Evolutionary conservation across 2,329 filamentous ascomycete species (phyloP), one percentile per base, ranked within the genome.

Genomic region (Aspergillus niger): DNA sequence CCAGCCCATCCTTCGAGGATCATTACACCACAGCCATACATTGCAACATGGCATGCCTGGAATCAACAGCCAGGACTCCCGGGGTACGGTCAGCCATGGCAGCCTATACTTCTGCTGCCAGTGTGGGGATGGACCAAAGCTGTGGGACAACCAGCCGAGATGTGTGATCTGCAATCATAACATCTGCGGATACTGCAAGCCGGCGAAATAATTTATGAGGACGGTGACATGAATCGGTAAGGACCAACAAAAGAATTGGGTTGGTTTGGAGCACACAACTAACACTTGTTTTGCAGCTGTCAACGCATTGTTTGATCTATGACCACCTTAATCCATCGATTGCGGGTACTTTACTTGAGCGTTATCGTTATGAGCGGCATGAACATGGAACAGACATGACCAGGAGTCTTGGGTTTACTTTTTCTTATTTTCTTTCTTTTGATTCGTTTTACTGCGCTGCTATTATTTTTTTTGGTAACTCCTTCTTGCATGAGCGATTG

Each of bases 101-200:
- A 63, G 70, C 55, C 66, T 76, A 63, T 79, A 76, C 49, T 69
- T 75, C 57, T 79, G 77, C 67, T 79, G 77, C 69, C 1, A 60
- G 4, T 79, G 77, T 60, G 41, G 67, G 1, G 76, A 79, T 44
- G 77, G 77, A 0, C 77, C 77, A 0, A 79, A 78, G 55, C 63
- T 76, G 41, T 78, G 65, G 62, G 65, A 73, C 10, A 47, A 61
- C 30, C 74, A 79, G 47, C 67, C 72, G 2, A 48, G 39, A 20
- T 79, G 77, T 55, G 64, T 76, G 2, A 58, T 41, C 0, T 79
- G 77, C 67, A 1, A 68, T 2, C 77, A 79, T 24, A 39, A 41
- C 13, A 67, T 64, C 26, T 79, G 77, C 68, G 0, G 2, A 5
- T 4, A 10, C 13, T 78, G 76, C 68, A 52, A 32, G 1, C 58